phyloP scores from a whole-genome alignment of 148 eudicot genomes.

The Chenopodium formosanum region DNA sequence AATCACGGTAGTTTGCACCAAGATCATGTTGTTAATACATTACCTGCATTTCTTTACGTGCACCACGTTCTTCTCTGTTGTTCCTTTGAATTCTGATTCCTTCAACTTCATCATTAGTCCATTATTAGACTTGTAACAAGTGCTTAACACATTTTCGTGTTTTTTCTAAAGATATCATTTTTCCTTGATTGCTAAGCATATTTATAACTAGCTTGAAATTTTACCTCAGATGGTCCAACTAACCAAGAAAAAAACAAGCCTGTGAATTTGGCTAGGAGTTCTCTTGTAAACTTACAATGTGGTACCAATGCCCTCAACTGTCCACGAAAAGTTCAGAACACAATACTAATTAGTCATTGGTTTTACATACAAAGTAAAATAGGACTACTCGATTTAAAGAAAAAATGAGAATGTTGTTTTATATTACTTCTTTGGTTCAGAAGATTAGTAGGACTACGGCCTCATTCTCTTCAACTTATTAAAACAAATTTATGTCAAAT shows the following conservation, averaged over 20 bases:
- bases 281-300: conserved; percentile 51
- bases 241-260: conserved; percentile 71
- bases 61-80: conserved; percentile 68
- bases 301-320: conserved; percentile 56
- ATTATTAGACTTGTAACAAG: neutral
- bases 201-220: neutral
- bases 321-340: neutral
- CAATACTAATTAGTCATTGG: neutral
- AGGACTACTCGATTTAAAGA: neutral
- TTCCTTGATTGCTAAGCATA: no score
- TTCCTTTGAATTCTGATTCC: conserved; percentile 66
- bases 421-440: neutral
- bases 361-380: no score
- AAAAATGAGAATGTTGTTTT: neutral
- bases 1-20: neutral
- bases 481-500: no score
- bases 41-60: conserved; percentile 93
- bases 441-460: neutral
- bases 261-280: conserved; percentile 56
- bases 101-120: conserved; percentile 45
- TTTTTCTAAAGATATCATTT: neutral
- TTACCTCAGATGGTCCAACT: conserved; percentile 80
- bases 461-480: neutral
- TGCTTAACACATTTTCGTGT: neutral
- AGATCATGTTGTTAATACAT: neutral